Conservation (phyloP, 1,284 basidiomycete species). For the Papiliotrema terrestris region DNA sequence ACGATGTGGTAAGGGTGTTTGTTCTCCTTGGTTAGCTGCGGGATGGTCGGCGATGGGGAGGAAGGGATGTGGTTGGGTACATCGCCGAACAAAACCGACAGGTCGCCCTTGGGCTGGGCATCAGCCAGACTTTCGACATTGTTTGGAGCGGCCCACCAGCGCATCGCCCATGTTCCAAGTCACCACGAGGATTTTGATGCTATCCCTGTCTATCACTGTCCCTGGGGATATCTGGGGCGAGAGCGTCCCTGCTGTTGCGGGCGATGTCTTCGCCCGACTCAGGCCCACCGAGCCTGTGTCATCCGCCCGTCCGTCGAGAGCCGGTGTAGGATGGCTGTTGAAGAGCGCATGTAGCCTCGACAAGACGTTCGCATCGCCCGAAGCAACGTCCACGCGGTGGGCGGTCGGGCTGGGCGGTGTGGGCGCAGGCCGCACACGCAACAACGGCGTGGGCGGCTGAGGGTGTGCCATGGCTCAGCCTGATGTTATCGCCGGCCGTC, state of each 20-base stretch:
- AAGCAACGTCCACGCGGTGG: too few species aligned
- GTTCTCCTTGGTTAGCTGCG: conserved; percentile 33
- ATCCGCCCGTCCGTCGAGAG: background rate
- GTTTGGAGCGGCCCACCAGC: conserved; percentile 36
- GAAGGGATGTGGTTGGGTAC: conserved; percentile 44
- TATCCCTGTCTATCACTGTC: conserved; percentile 19
- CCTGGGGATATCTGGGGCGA: conserved; percentile 3
- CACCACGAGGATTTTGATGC: conserved; percentile 52
- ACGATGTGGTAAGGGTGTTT: conserved; percentile 54
- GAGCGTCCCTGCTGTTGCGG: background rate
- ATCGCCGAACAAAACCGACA: conserved; percentile 51
- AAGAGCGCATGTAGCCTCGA: conserved; percentile 17
- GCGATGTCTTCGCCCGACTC: background rate
- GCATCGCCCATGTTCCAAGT: conserved; percentile 55
- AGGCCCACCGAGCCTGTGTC: background rate
- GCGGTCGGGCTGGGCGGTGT: background rate
- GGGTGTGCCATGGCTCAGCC: too few species aligned
- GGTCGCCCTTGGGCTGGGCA: conserved; percentile 50
- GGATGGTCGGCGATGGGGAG: conserved; percentile 15
- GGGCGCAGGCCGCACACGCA: background rate
- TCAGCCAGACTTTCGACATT: background rate
- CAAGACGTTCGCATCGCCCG: conserved; percentile 8
- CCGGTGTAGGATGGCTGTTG: background rate
- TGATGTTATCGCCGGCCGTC: too few species aligned
- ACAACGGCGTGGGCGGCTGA: too few species aligned